Conservation (phyloP, 1,139 yeast species). For the Barnettozyma hawaiiensis region DNA sequence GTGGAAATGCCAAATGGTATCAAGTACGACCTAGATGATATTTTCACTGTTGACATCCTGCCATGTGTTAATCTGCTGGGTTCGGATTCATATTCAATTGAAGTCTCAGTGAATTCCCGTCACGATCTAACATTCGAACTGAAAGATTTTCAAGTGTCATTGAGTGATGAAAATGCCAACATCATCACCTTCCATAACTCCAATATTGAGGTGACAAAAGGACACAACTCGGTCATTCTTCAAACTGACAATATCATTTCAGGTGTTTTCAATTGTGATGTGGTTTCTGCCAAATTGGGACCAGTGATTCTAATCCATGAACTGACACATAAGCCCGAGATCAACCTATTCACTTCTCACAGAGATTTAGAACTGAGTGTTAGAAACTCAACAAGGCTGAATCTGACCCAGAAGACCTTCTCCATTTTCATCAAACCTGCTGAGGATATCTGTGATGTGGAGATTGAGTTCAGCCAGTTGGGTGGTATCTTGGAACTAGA, state of each 20-base stretch:
- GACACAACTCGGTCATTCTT: slow-evolving; percentile 5
- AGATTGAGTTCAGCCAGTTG: slow-evolving; percentile 7
- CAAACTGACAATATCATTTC: slow-evolving; percentile 11
- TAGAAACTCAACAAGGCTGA: slow-evolving; percentile 19
- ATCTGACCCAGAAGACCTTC: slow-evolving; percentile 21
- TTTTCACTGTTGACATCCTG: slow-evolving; percentile 8
- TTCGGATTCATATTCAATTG: slow-evolving; percentile 5
- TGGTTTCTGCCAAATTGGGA: slow-evolving; percentile 22
- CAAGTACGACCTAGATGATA: slow-evolving; percentile 5
- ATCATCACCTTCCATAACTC: slow-evolving; percentile 7
- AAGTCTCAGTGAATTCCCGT: not conserved
- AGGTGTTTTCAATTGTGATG: slow-evolving; percentile 26
- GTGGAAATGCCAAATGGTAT: slow-evolving; percentile 4
- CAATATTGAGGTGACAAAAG: not conserved
- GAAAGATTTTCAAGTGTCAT: not conserved
- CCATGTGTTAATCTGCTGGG: slow-evolving; percentile 6
- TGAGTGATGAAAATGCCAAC: slow-evolving; percentile 8
- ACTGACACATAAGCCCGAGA: slow-evolving; percentile 10
- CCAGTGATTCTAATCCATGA: slow-evolving; percentile 24
- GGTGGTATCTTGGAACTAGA: slow-evolving; percentile 6
- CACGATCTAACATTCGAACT: not conserved
- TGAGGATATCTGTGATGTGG: slow-evolving; percentile 8
- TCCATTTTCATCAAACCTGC: slow-evolving; percentile 20
- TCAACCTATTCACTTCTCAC: slow-evolving; percentile 14
- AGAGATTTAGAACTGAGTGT: slow-evolving; percentile 15